Percentiles rank a stretch among this genome's conserved stretches.
These are phyloP conservation scores for Apiospora hydei DNA, from an alignment of 2,329 filamentous ascomycete genomes.

Conservation along the genomic window DNA sequence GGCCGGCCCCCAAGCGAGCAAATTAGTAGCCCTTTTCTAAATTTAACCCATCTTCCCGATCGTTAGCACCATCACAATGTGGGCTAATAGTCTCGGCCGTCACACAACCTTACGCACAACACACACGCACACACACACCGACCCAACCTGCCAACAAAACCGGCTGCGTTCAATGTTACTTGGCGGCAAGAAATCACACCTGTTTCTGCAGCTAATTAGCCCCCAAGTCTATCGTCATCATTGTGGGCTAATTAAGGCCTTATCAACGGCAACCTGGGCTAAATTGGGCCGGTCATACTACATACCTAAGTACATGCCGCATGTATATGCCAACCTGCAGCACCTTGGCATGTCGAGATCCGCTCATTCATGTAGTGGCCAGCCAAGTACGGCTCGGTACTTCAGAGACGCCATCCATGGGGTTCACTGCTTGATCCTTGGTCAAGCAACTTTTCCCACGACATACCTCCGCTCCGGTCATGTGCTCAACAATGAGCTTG, in stretches of 20 bases:
- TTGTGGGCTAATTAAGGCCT: conserved; percentile 8
- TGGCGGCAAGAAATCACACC: conserved; percentile 15
- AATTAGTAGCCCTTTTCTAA: conserved; percentile 11
- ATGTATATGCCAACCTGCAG: neutral
- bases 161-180: neutral
- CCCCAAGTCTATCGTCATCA: conserved; percentile 1
- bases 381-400: neutral
- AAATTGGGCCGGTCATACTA: neutral
- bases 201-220: conserved; percentile 11
- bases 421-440: neutral
- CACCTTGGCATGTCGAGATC: conserved; percentile 4
- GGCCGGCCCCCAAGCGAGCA: conserved; percentile 1
- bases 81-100: neutral
- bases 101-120: neutral
- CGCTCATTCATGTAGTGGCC: neutral
- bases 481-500: neutral
- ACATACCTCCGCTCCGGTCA: neutral
- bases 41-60: neutral
- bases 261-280: conserved; percentile 4
- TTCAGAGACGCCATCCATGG: neutral
- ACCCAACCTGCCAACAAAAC: neutral
- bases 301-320: neutral
- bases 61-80: neutral
- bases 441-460: neutral
- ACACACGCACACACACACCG: neutral